phyloP scores from a whole-genome alignment of 2,329 filamentous ascomycete genomes.

The Fusarium zealandicum region DNA sequence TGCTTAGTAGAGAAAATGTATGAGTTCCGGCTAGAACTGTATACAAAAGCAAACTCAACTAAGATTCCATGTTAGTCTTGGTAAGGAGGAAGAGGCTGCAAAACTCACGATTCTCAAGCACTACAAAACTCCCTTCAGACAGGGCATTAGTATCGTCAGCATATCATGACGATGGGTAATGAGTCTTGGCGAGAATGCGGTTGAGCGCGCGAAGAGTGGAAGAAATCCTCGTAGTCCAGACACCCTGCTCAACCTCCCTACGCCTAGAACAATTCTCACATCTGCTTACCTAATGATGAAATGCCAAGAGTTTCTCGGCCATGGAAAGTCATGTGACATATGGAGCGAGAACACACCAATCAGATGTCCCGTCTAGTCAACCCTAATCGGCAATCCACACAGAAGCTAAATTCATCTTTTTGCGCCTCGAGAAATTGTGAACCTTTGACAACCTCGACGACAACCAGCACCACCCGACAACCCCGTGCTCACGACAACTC shows the following conservation, averaged over 20 bases:
- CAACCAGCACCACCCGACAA: constrained; percentile 38
- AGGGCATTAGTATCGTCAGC: too few species aligned
- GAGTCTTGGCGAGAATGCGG: not conserved
- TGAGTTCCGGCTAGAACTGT: constrained; percentile 6
- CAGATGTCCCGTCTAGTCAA: constrained; percentile 8
- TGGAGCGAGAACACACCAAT: constrained; percentile 11
- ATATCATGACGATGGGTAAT: not conserved
- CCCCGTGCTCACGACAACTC: constrained; percentile 38
- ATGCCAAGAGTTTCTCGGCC: not conserved
- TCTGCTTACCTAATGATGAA: not conserved
- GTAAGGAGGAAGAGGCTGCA: constrained; percentile 1
- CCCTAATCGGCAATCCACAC: constrained; percentile 39
- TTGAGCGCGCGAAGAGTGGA: not conserved
- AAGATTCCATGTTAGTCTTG: constrained; percentile 24
- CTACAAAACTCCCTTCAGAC: not conserved
- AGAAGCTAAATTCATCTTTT: constrained; percentile 30
- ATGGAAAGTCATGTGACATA: constrained; percentile 21
- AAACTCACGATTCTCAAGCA: constrained; percentile 6
- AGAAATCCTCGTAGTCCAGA: too few species aligned
- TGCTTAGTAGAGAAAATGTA: not conserved
- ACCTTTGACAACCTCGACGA: constrained; percentile 34
- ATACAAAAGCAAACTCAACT: constrained; percentile 8
- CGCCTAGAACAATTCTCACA: not conserved
- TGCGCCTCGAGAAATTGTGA: constrained; percentile 27
- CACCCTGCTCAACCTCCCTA: too few species aligned